Conservation (phyloP, 78 protist species). For the Protostelium mycophagum region DNA sequence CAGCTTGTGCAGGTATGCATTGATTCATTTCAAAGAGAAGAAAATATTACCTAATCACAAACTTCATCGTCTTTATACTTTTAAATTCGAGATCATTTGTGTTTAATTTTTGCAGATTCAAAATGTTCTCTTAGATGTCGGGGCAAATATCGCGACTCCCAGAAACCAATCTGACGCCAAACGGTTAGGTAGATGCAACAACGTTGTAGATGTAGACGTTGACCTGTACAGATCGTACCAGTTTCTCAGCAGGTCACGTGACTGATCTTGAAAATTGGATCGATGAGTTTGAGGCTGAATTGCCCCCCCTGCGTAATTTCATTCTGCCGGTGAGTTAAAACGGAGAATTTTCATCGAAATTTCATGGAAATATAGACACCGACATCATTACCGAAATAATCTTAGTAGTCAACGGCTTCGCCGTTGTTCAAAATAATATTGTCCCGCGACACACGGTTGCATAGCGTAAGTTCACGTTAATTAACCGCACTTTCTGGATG, state of each 20-base stretch:
- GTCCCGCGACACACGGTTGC: too few species aligned
- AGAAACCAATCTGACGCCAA: not conserved
- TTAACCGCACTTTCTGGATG: too few species aligned
- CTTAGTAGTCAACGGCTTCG: too few species aligned
- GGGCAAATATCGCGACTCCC: conserved; percentile 83
- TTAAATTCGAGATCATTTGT: too few species aligned
- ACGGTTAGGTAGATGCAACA: conserved; percentile 3
- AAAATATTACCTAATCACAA: not conserved
- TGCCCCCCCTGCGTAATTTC: conserved; percentile 75
- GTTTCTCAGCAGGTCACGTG: conserved; percentile 28
- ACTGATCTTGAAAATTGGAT: conserved; percentile 69
- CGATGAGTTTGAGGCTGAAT: conserved; percentile 67
- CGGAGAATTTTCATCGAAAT: not conserved
- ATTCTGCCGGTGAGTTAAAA: conserved; percentile 67
- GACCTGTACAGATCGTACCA: conserved; percentile 7
- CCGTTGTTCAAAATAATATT: too few species aligned
- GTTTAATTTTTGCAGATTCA: conserved; percentile 43
- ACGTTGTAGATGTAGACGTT: conserved; percentile 18
- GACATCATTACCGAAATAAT: not conserved
- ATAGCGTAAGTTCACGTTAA: too few species aligned
- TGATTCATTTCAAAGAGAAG: not conserved
- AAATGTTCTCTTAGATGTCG: conserved; percentile 72
- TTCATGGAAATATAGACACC: not conserved
- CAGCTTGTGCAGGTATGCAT: not conserved
- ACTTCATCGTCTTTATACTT: too few species aligned